Conservation (phyloP, 2,329 filamentous ascomycete species). For the Botryotinia narcissicola region DNA sequence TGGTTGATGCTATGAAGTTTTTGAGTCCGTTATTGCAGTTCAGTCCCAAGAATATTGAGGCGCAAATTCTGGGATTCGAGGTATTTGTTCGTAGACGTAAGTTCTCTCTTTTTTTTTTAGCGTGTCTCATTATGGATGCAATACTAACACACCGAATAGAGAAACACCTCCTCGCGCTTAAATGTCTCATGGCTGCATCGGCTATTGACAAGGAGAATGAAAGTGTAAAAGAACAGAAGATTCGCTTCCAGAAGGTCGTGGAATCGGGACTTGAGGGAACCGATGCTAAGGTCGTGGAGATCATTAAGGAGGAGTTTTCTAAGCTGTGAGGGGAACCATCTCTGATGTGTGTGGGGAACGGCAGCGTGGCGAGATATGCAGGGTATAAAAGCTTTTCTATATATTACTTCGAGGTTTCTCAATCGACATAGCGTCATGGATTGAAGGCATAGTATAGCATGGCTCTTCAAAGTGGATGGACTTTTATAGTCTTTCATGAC, state of each 20-base stretch:
- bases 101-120: conserved; percentile 33
- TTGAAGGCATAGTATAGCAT: neutral
- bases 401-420: neutral
- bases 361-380: neutral
- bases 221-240: conserved; percentile 70
- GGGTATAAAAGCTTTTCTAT: neutral
- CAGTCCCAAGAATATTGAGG: conserved; percentile 76
- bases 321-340: neutral
- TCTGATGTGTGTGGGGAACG: neutral
- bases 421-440: neutral
- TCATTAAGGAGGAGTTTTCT: conserved; percentile 67
- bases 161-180: conserved; percentile 84
- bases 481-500: neutral
- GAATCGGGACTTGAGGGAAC: conserved; percentile 58
- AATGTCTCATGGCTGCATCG: conserved; percentile 74
- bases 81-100: conserved; percentile 81
- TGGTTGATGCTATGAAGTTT: conserved; percentile 86
- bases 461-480: neutral
- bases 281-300: conserved; percentile 62
- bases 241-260: conserved; percentile 65
- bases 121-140: too few relatives aligned
- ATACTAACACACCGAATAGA: conserved; percentile 49
- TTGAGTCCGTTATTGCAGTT: conserved; percentile 77
- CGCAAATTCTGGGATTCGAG: conserved; percentile 84
- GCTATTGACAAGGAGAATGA: conserved; percentile 67